A percentile compares a stretch with the other conserved stretches of the same genome.
Evolutionary conservation across 495 filamentous ascomycete species (phyloP).

Genomic region (Talaromyces stipitatus): DNA sequence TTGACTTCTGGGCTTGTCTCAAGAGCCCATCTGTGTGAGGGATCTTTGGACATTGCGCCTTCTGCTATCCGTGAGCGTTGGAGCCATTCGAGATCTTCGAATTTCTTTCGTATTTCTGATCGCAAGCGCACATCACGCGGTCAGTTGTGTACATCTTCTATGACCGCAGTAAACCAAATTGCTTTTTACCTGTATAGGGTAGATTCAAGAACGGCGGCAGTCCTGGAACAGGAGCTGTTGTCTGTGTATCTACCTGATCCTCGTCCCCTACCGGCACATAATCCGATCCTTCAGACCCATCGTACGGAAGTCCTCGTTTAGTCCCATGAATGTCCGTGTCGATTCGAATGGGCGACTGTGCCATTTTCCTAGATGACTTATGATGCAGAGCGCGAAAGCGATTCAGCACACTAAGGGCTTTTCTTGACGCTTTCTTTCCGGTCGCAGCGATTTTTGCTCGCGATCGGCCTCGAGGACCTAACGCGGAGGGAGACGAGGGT

Average conservation of each 20-base stretch:
- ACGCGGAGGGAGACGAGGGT: slow-evolving; percentile 25
- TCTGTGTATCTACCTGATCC: slow-evolving; percentile 12
- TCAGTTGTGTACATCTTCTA: slow-evolving; percentile 13
- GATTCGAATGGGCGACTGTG: slow-evolving; percentile 39
- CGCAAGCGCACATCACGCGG: slow-evolving; percentile 4
- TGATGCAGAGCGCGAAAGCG: slow-evolving; percentile 39
- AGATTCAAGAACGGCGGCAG: slow-evolving; percentile 38
- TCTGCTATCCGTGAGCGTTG: slow-evolving; percentile 31
- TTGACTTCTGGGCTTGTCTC: slow-evolving; percentile 42
- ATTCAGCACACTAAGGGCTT: slow-evolving; percentile 41
- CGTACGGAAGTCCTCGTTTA: slow-evolving; percentile 33
- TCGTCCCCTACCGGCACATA: slow-evolving; percentile 20
- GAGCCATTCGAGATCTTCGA: slow-evolving; percentile 42
- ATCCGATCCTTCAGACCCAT: slow-evolving; percentile 27
- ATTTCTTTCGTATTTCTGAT: slow-evolving; percentile 39
- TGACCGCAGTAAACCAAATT: neutral
- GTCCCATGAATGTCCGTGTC: slow-evolving; percentile 34
- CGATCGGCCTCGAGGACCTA: slow-evolving; percentile 23
- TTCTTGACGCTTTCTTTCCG: slow-evolving; percentile 30
- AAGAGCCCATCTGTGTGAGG: slow-evolving; percentile 41
- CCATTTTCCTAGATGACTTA: slow-evolving; percentile 40
- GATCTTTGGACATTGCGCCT: slow-evolving; percentile 28
- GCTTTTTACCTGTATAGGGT: slow-evolving; percentile 27
- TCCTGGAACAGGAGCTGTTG: slow-evolving; percentile 13
- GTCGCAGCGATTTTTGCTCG: slow-evolving; percentile 22